Evolutionary conservation across 805 yeast genomes (phyloP).

Genomic region (Saccharomycopsis microspora): DNA sequence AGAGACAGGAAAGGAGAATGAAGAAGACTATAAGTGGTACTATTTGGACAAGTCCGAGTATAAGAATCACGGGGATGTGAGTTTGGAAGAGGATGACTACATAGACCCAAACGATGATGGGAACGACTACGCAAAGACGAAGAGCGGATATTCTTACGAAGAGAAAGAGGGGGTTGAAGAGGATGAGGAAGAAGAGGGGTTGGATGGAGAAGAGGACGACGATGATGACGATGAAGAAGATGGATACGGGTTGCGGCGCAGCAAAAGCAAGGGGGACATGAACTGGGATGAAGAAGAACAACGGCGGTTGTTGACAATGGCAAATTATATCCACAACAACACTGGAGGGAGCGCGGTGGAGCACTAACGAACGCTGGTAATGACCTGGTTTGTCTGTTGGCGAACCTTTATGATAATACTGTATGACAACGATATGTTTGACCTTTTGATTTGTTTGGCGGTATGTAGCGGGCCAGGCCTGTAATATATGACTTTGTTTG

Average conservation of each 20-base stretch:
- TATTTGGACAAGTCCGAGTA: constrained; percentile 11
- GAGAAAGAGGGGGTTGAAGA: constrained; percentile 18
- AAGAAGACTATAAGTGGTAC: constrained; percentile 14
- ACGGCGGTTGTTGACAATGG: constrained; percentile 22
- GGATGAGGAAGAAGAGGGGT: constrained; percentile 16
- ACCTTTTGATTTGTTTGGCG: no score
- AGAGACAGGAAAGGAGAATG: constrained; percentile 20
- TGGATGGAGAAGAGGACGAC: constrained; percentile 19
- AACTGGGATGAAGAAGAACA: constrained; percentile 25
- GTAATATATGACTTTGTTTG: no score
- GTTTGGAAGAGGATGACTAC: constrained; percentile 53
- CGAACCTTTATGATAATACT: no score
- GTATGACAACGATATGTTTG: no score
- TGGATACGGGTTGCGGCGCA: constrained; percentile 24
- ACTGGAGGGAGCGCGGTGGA: constrained; percentile 16
- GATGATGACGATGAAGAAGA: constrained; percentile 19
- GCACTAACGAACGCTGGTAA: neutral
- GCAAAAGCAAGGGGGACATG: constrained; percentile 27
- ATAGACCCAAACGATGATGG: constrained; percentile 79
- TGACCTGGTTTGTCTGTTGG: no score
- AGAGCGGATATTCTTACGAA: neutral
- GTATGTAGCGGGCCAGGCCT: no score
- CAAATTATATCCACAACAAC: constrained; percentile 21
- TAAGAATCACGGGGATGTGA: constrained; percentile 16
- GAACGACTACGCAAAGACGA: constrained; percentile 46